phyloP scores from a whole-genome alignment of 257 asterid genomes.

The Gentiana dahurica region DNA sequence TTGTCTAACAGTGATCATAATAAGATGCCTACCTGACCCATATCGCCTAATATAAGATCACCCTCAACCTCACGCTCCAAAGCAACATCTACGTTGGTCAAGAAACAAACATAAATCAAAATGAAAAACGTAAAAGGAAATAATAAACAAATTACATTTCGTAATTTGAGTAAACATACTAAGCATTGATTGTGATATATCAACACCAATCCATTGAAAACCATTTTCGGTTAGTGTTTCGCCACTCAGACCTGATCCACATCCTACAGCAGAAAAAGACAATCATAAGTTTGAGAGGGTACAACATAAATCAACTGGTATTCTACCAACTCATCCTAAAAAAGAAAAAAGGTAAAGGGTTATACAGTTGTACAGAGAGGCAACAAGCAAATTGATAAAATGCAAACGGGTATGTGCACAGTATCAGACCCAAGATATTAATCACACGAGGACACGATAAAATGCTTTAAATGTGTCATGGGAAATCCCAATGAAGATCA shows the following conservation, averaged over 20 bases:
- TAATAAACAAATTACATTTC: conserved; percentile 1
- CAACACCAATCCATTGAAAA: conserved; percentile 92
- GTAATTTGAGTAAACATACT: conserved; percentile 21
- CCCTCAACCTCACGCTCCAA: conserved; percentile 91
- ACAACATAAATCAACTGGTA: too few relatives aligned
- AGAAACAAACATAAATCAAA: conserved; percentile 3
- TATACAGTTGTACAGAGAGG: too few relatives aligned
- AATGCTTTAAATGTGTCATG: too few relatives aligned
- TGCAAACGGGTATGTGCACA: too few relatives aligned
- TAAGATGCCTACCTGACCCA: conserved; percentile 67
- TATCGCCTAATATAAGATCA: conserved; percentile 79
- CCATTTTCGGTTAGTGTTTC: conserved; percentile 82
- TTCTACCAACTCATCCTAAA: too few relatives aligned
- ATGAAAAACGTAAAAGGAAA: conserved; percentile 2
- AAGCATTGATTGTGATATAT: conserved; percentile 88
- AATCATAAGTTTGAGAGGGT: too few relatives aligned
- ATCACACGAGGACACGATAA: too few relatives aligned
- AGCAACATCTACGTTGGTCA: conserved; percentile 50
- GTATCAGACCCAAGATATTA: too few relatives aligned
- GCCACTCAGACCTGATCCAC: conserved; percentile 98
- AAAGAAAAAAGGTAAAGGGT: too few relatives aligned
- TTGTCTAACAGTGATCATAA: neutral
- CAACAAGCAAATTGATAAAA: too few relatives aligned
- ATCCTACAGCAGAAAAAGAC: conserved; percentile 32
- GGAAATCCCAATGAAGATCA: too few relatives aligned